Evolutionary conservation across 2,329 filamentous ascomycete genomes (phyloP), one percentile per base, ranked within the genome.

Genomic region (Diaporthe nobilis): DNA sequence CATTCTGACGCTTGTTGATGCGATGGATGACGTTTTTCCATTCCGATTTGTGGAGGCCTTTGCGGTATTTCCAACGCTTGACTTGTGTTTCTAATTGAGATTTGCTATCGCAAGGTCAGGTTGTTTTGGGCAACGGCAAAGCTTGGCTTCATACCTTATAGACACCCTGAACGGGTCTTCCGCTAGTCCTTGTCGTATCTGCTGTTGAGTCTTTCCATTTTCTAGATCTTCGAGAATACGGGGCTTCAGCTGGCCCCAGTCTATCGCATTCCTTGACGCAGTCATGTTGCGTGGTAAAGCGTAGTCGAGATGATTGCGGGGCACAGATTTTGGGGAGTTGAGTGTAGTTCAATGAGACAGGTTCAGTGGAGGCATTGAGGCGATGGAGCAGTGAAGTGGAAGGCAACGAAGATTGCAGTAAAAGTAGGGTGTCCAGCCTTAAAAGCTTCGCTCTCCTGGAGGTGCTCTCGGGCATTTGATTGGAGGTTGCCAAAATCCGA

Each of bases 91-190:
- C 55, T 4, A 58, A 10, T 37, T 58, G 55, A 10, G 31, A 58
- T 37, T 58, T 58, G 55, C 55, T 58, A 3, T 12, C 22, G 1
- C 12, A n/a, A 13, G 55, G 8, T 58, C 12, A 58, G 31, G 9
- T 22, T 1, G 2, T n/a, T 20, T 2, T n/a, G 20, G 0, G 8
- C n/a, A 20, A n/a, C n/a, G 10, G 17, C 8, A n/a, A 34, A n/a
- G 8, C 9, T 58, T 58, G 20, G 55, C 15, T 58, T 37, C 8
- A 37, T n/a, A 58, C 55, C 55, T 58, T 22, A 58, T 58, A 8
- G 31, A 58, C 0, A 58, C 55, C 3, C 31, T 22, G 0, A 34
- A 22, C 20, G 55, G n/a, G 12, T 34, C 15, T 17, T 58, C 55
- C 12, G 28, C 31, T 13, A 58, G 9, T 3, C 31, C 4, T 58